Base-by-base conservation (phyloP, 805 yeast species). In the Metschnikowia amazonensis region DNA sequence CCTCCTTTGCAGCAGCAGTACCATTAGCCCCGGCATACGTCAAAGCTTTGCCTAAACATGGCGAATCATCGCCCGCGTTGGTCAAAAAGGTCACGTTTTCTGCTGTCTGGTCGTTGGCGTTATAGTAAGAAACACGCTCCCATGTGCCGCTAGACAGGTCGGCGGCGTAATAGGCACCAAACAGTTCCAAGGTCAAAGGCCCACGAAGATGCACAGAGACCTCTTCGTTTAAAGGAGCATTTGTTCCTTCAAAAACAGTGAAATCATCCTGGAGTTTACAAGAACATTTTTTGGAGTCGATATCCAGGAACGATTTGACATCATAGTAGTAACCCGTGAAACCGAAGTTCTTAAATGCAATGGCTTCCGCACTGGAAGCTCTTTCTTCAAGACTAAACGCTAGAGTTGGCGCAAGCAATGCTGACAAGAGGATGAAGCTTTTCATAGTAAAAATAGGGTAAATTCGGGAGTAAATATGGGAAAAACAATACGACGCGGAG, bases 191-290 rank as follows among this genome's bases (percentile, higher is more conserved):
- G 13, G 74, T 66, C 48, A 85, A 60, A 8, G 94, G 94, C 36
- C 94, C 94, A 67, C 94, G 76, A 62, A 85, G 79, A 60, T 85
- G 94, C 13, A 85, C 88, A 3, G 89, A 81, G 21, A 85, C 69
- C 60, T 81, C 89, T 53, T 76, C 82, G 60, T 83, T 68, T 32
- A 84, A 60, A 5, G 94, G 94, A 23, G 89, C 66, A 57, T 82
- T 78, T 18, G 77, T 46, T 20, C 92, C 92, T 8, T 74, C 65
- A 52, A 81, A 80, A 4, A 57, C 24, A 1, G 70, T 64, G 47
- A 67, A 60, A n/a, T 64, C 60, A 4, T 51, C 47, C 46, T 72
- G 65, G 29, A 69, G 52, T 25, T 63, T 67, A 57, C 85, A 76
- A 8, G 74, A 58, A 64, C 86, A 81, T 3, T 64, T 54, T 39